Conservation (phyloP, 116 monocot species). For the Phalaenopsis hybrid region DNA sequence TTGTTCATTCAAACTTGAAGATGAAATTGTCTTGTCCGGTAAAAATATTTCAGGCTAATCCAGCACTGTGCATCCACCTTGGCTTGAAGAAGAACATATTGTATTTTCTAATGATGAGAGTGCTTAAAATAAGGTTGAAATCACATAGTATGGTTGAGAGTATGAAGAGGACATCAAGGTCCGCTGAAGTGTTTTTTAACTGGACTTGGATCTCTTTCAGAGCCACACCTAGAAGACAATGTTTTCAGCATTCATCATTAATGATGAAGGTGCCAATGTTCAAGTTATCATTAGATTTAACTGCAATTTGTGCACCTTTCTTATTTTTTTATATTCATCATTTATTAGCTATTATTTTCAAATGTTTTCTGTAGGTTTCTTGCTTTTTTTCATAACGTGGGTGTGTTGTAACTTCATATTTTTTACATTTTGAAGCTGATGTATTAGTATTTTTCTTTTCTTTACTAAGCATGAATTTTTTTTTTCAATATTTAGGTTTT, state of each 20-base stretch:
- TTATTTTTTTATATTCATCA: constrained; percentile 2
- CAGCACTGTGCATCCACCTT: not conserved
- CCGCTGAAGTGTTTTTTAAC: not conserved
- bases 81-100: constrained; percentile 1
- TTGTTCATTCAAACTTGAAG: not conserved
- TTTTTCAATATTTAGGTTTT: too few species aligned
- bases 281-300: not conserved
- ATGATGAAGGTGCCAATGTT: not conserved
- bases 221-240: not conserved
- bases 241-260: not conserved
- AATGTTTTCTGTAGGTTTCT: not conserved
- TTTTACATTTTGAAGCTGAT: not conserved
- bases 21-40: not conserved
- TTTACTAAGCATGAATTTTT: not conserved
- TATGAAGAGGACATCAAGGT: not conserved
- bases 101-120: not conserved
- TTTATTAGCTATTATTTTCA: not conserved
- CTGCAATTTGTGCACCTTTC: not conserved
- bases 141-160: not conserved
- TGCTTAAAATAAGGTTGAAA: constrained; percentile 1
- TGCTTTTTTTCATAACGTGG: not conserved
- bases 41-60: not conserved
- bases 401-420: not conserved
- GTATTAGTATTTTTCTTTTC: not conserved
- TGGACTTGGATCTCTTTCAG: not conserved